Base-by-base conservation (phyloP, 2,329 filamentous ascomycete species). In the Cytospora leucostoma region DNA sequence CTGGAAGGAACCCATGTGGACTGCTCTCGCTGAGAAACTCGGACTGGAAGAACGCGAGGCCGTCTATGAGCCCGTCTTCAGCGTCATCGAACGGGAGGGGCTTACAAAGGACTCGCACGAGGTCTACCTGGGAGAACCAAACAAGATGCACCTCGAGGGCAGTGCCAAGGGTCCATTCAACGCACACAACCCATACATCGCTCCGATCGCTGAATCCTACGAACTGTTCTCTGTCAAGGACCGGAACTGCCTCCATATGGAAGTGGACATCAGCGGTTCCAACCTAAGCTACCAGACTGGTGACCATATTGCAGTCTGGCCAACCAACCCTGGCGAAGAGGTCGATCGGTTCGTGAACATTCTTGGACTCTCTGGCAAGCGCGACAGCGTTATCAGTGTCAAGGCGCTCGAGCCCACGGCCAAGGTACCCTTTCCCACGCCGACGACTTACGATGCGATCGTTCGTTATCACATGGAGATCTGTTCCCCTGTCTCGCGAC, bases 1-100 rank as follows among this genome's bases (percentile, higher is more conserved):
- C 68, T 99, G 95, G 95, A 99, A 99, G 80, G 95, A 99, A 72
- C 93, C 93, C 66, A 99, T 99, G 95, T 99, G 96, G 95, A 82
- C 85, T 71, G 91, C 90, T 65, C 82, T 99, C 59, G 83, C 90
- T 32, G 85, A 91, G 68, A 88, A 91, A 73, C 92, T 99, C 89
- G 86, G 86, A 60, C 81, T 99, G 62, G 91, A 98, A 77, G 95
- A 99, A 79, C 93, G 95, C 65, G 96, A 99, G 75, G 92, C 93
- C 66, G 88, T 96, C 65, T 99, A 98, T 76, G 96, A 99, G 76
- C 92, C 95, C 56, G 88, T 93, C 63, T 97, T 97, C 74, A 87
- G 86, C 70, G 88, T 99, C 70, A 85, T 84, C 33, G 90, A 97
- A 71, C 86, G 88, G 68, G 86, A 91, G 13, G 86, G 88, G 40